Evolutionary conservation across 2,329 filamentous ascomycete species (phyloP).

Genomic region (Plectosphaerella cucumerina): DNA sequence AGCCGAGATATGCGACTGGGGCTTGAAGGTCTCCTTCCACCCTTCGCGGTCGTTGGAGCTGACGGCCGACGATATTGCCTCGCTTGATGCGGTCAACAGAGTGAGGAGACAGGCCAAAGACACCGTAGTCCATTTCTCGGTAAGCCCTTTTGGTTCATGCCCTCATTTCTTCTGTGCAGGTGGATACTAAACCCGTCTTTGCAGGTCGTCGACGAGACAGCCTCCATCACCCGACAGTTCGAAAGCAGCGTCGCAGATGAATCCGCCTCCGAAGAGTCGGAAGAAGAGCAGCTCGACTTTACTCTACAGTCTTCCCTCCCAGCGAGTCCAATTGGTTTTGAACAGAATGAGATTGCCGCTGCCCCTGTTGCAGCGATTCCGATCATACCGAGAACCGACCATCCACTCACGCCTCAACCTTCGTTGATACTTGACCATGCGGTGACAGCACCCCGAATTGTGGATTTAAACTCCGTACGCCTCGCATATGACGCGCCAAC

Average conservation of each 20-base stretch:
- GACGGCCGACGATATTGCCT: background rate
- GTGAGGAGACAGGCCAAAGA: background rate
- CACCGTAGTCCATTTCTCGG: background rate
- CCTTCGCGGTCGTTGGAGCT: slow-evolving; percentile 2
- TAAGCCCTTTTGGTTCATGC: too few species aligned
- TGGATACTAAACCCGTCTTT: background rate
- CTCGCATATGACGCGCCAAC: background rate
- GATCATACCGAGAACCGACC: background rate
- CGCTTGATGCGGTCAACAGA: background rate
- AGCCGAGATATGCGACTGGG: slow-evolving; percentile 1
- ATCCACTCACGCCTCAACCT: background rate
- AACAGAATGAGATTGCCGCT: background rate
- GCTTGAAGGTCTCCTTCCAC: slow-evolving; percentile 5
- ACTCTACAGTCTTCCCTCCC: background rate
- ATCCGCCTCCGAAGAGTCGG: background rate
- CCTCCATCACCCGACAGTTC: background rate
- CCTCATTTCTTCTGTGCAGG: background rate
- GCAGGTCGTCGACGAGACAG: slow-evolving; percentile 2
- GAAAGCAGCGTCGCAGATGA: background rate
- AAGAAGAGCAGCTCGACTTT: background rate
- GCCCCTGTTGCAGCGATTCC: background rate
- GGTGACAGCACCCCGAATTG: background rate
- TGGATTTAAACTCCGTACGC: background rate
- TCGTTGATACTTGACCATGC: background rate
- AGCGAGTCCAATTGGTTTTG: background rate